Evolutionary conservation across 2,329 filamentous ascomycete genomes (phyloP).

Genomic region (Sclerotinia minor): DNA sequence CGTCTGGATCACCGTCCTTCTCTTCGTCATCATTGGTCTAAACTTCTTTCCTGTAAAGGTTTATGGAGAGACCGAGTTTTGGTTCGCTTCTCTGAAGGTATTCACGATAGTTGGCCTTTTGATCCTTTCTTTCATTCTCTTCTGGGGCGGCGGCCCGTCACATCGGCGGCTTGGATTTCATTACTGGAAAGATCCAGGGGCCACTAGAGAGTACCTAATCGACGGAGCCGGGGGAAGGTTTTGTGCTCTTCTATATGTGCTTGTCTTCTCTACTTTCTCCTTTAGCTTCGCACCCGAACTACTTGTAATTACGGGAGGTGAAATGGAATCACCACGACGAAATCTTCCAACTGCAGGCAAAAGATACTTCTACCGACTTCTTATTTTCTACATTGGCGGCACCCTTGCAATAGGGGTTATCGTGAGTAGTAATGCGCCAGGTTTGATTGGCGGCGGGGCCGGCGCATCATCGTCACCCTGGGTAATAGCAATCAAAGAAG

Average conservation of each 20-base stretch:
- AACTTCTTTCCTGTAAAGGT: neutral
- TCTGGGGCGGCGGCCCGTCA: neutral
- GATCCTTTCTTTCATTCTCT: neutral
- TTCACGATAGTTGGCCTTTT: neutral
- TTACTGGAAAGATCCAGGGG: slow-evolving; percentile 1
- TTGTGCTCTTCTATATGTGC: neutral
- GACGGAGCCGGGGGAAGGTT: neutral
- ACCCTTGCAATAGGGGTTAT: neutral
- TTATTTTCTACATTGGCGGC: neutral
- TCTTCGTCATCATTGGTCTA: neutral
- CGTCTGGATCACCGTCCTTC: neutral
- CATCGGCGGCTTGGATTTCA: neutral
- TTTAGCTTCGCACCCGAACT: neutral
- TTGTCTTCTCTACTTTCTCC: neutral
- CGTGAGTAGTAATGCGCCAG: neutral
- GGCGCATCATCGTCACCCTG: neutral
- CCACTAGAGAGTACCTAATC: neutral
- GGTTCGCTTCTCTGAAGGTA: neutral
- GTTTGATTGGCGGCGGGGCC: neutral
- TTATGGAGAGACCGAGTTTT: neutral
- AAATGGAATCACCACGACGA: slow-evolving; percentile 4
- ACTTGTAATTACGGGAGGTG: neutral
- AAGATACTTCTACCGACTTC: neutral
- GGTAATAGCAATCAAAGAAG: neutral
- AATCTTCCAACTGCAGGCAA: neutral